Percentiles rank a stretch among this genome's conserved stretches.
phyloP scores from a whole-genome alignment of 1,284 basidiomycete genomes.

The Boletus holoroseus region DNA sequence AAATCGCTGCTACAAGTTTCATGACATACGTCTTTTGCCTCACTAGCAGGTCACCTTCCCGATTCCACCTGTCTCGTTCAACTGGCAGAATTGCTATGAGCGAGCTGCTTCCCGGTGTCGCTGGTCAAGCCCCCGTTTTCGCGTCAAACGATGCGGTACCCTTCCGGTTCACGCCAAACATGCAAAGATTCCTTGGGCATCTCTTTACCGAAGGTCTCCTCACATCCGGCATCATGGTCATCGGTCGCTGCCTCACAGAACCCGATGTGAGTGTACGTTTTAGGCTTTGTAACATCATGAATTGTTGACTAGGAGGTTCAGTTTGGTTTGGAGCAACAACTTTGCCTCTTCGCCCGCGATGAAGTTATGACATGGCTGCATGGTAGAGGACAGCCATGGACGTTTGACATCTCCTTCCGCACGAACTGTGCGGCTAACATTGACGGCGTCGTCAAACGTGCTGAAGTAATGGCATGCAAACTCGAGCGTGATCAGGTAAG shows the following conservation, averaged over 20 bases:
- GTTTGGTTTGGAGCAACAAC: slow-evolving; percentile 85
- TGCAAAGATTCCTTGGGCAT: slow-evolving; percentile 90
- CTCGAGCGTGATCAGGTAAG: slow-evolving; percentile 73
- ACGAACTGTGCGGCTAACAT: slow-evolving; percentile 70
- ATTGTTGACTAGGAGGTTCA: slow-evolving; percentile 31
- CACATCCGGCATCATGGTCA: slow-evolving; percentile 83
- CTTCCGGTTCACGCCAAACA: slow-evolving; percentile 95
- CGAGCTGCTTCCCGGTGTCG: slow-evolving; percentile 76
- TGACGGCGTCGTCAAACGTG: slow-evolving; percentile 78
- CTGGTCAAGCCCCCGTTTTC: slow-evolving; percentile 58
- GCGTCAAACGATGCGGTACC: slow-evolving; percentile 84
- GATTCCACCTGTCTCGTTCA: slow-evolving; percentile 86
- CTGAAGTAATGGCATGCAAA: slow-evolving; percentile 83
- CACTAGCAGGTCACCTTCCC: slow-evolving; percentile 75
- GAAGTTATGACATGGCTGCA: slow-evolving; percentile 79
- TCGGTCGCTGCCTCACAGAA: slow-evolving; percentile 85
- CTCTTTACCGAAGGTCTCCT: slow-evolving; percentile 89
- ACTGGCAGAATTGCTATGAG: slow-evolving; percentile 89
- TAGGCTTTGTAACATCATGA: not conserved
- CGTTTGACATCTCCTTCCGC: slow-evolving; percentile 60
- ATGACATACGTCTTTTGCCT: slow-evolving; percentile 89
- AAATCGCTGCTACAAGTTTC: slow-evolving; percentile 86
- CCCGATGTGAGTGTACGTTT: slow-evolving; percentile 66
- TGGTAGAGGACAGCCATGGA: slow-evolving; percentile 46
- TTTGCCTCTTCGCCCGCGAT: slow-evolving; percentile 88